A percentile compares a stretch with the other conserved stretches of the same genome.
phyloP scores from a whole-genome alignment of 345 rosid species.

The Acer campestre region DNA sequence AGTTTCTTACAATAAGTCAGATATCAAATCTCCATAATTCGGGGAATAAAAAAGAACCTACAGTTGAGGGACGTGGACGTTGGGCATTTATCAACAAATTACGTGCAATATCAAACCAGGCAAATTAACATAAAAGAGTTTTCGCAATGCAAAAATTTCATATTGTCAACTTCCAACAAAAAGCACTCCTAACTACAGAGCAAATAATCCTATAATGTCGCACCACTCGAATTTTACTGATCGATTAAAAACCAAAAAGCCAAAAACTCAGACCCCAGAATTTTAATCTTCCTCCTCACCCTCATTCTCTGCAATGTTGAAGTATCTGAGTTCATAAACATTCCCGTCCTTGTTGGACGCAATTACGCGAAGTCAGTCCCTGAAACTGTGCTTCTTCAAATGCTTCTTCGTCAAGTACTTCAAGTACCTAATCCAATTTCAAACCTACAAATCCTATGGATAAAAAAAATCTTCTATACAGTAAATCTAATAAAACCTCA shows the following conservation, averaged over 20 bases:
- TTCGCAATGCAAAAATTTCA: slow-evolving; percentile 1
- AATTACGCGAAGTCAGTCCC: slow-evolving; percentile 94
- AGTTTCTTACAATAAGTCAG: neutral
- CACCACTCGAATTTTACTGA: neutral
- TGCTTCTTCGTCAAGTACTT: slow-evolving; percentile 92
- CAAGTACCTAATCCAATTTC: slow-evolving; percentile 51
- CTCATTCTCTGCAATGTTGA: slow-evolving; percentile 95
- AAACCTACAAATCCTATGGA: neutral
- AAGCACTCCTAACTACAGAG: slow-evolving; percentile 2
- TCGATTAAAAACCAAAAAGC: neutral
- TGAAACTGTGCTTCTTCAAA: slow-evolving; percentile 87
- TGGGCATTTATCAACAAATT: neutral
- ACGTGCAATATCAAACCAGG: neutral
- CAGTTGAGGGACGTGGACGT: slow-evolving; percentile 46
- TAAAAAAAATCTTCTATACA: too few species aligned
- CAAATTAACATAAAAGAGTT: neutral
- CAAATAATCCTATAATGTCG: neutral
- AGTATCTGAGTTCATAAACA: slow-evolving; percentile 87
- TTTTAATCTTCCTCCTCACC: slow-evolving; percentile 83
- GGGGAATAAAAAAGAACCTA: slow-evolving; percentile 49
- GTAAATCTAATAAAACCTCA: too few species aligned
- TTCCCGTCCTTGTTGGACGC: slow-evolving; percentile 84
- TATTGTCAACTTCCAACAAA: slow-evolving; percentile 3
- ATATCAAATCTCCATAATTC: slow-evolving; percentile 34
- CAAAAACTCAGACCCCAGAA: neutral